Conservation (phyloP, 2,329 filamentous ascomycete species). For the Monosporascus sp. region DNA sequence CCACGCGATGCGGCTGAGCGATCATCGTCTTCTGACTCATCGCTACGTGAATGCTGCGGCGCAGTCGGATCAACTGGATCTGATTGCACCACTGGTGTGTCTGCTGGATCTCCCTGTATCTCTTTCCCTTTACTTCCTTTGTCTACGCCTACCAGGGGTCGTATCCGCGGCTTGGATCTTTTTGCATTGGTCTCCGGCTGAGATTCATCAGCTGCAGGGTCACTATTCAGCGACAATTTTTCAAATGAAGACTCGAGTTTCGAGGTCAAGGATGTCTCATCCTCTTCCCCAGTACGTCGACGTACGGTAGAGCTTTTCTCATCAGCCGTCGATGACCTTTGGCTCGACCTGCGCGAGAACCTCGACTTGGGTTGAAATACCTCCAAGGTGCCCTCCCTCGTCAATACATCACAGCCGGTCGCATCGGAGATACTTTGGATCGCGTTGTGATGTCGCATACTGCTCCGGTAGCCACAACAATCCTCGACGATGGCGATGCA, state of each 20-base stretch:
- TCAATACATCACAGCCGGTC: constrained; percentile 64
- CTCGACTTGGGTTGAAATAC: constrained; percentile 19
- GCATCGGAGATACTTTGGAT: constrained; percentile 66
- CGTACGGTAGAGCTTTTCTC: constrained; percentile 23
- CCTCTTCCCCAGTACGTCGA: constrained; percentile 15
- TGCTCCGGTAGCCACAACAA: constrained; percentile 75
- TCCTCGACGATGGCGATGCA: constrained; percentile 83
- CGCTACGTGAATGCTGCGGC: not conserved
- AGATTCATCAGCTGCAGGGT: constrained; percentile 21
- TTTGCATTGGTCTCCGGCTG: constrained; percentile 13
- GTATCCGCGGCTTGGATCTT: constrained; percentile 15
- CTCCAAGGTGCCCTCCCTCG: constrained; percentile 52
- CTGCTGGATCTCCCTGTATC: constrained; percentile 1
- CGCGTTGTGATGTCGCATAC: constrained; percentile 63
- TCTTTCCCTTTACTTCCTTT: constrained; percentile 9
- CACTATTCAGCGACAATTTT: constrained; percentile 28
- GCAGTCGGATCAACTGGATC: not conserved
- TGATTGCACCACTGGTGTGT: not conserved
- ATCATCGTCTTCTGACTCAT: not conserved
- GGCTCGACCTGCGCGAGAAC: constrained; percentile 9
- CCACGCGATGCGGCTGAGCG: not conserved
- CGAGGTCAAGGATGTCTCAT: constrained; percentile 17
- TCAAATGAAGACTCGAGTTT: constrained; percentile 26
- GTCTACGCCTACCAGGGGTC: constrained; percentile 19
- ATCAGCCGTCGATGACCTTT: constrained; percentile 9